Evolutionary conservation across 2,329 filamentous ascomycete genomes (phyloP).

Genomic region (Exophiala bonariae): DNA sequence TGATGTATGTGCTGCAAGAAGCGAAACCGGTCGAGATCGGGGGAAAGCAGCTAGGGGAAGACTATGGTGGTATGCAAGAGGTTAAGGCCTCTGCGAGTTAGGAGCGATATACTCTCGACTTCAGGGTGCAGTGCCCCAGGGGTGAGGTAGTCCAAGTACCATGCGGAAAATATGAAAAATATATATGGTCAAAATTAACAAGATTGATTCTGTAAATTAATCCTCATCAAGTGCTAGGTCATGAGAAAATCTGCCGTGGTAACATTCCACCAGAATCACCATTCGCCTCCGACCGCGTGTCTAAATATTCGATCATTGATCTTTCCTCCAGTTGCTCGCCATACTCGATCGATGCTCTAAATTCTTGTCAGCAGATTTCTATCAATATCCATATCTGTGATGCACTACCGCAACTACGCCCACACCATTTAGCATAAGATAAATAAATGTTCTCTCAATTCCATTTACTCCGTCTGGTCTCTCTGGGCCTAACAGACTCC

Average conservation of each 20-base stretch:
- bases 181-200: too few relatives aligned
- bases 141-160: too few relatives aligned
- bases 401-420: constrained; percentile 1
- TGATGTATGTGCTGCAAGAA: constrained; percentile 15
- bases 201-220: too few relatives aligned
- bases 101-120: too few relatives aligned
- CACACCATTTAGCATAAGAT: constrained; percentile 5
- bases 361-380: not conserved
- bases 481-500: not conserved
- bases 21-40: constrained; percentile 2
- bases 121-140: too few relatives aligned
- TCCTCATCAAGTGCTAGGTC: too few relatives aligned
- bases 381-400: too few relatives aligned
- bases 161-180: too few relatives aligned
- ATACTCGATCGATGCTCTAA: constrained; percentile 1
- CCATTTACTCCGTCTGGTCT: constrained; percentile 6
- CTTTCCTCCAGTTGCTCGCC: constrained; percentile 2
- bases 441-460: constrained; percentile 6
- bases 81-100: too few relatives aligned
- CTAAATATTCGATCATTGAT: constrained; percentile 1
- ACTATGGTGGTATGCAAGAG: constrained; percentile 10
- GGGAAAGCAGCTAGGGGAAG: constrained; percentile 7
- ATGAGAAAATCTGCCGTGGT: too few relatives aligned
- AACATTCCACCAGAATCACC: too few relatives aligned
- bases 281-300: not conserved